Evolutionary conservation across 371 early-diverging fungal species (phyloP).

Genomic region (Entomophthora muscae): DNA sequence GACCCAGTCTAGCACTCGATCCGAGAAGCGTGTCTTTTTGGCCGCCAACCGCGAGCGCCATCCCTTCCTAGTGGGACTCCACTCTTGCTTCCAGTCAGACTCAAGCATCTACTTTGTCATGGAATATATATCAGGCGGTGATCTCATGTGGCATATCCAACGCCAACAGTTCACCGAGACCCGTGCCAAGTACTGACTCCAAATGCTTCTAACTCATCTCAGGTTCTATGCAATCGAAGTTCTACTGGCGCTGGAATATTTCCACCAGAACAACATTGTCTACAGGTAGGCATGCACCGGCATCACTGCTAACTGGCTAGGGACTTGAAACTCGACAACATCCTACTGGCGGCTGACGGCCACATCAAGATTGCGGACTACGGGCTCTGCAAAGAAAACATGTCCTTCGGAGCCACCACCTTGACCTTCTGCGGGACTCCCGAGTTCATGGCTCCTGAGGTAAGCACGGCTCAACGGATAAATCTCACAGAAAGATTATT

Average conservation of each 20-base stretch:
- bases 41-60: constrained; percentile 73
- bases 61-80: constrained; percentile 90
- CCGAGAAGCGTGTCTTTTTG: constrained; percentile 86
- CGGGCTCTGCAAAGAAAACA: constrained; percentile 94
- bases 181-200: constrained; percentile 44
- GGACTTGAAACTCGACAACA: constrained; percentile 97
- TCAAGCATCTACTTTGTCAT: constrained; percentile 92
- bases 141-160: constrained; percentile 94
- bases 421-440: constrained; percentile 99
- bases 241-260: constrained; percentile 83
- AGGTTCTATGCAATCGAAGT: constrained; percentile 95
- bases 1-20: constrained; percentile 22
- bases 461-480: constrained; percentile 2
- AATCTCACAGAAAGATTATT: constrained; percentile 31
- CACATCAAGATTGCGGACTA: constrained; percentile 99
- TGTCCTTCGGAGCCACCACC: constrained; percentile 64
- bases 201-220: not conserved
- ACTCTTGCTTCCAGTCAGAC: constrained; percentile 89
- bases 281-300: constrained; percentile 14
- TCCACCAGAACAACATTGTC: constrained; percentile 85
- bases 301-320: constrained; percentile 43
- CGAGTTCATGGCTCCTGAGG: constrained; percentile 99
- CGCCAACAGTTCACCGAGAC: constrained; percentile 68
- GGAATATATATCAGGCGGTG: constrained; percentile 98
- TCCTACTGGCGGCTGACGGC: constrained; percentile 80